Conservation (phyloP, 1,284 basidiomycete species). For the Heliocybe sulcata region DNA sequence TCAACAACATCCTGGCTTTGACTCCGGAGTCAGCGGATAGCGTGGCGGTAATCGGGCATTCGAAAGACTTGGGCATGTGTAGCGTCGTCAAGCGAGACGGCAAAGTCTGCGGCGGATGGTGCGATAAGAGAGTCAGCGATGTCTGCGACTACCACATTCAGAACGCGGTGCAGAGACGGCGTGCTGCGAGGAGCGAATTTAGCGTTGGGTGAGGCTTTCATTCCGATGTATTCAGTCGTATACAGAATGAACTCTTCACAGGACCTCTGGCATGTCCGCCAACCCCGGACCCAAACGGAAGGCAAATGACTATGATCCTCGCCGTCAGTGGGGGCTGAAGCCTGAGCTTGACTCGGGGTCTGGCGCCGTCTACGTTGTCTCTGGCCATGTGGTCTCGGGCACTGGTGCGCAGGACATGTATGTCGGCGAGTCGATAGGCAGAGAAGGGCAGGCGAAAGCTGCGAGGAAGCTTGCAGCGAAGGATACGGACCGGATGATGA, state of each 20-base stretch:
- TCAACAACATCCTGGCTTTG: slow-evolving; percentile 78
- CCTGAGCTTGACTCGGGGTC: slow-evolving; percentile 37
- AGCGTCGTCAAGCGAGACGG: slow-evolving; percentile 73
- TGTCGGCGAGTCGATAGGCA: slow-evolving; percentile 60
- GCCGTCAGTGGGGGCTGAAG: slow-evolving; percentile 63
- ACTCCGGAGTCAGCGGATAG: slow-evolving; percentile 79
- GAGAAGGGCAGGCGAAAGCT: slow-evolving; percentile 66
- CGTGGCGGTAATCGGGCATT: slow-evolving; percentile 81
- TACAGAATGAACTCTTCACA: slow-evolving; percentile 19
- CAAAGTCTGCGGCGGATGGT: slow-evolving; percentile 79
- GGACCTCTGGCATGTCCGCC: slow-evolving; percentile 63
- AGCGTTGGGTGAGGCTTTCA: slow-evolving; percentile 61
- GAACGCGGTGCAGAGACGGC: slow-evolving; percentile 65
- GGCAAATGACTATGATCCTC: slow-evolving; percentile 50
- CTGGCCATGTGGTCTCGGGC: slow-evolving; percentile 60
- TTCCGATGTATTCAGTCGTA: background rate
- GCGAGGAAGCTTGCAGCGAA: slow-evolving; percentile 52
- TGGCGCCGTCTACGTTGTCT: slow-evolving; percentile 76
- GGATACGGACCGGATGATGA: slow-evolving; percentile 54
- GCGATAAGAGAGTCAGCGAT: slow-evolving; percentile 74
- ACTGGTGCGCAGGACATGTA: slow-evolving; percentile 37
- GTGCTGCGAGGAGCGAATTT: slow-evolving; percentile 79
- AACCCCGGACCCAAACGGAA: slow-evolving; percentile 41
- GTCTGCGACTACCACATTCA: slow-evolving; percentile 90
- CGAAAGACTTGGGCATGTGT: slow-evolving; percentile 83